Percentiles rank a stretch among this genome's conserved stretches.
Conservation (phyloP, 345 rosid genomes). For the Euphorbia pulcherrima region DNA sequence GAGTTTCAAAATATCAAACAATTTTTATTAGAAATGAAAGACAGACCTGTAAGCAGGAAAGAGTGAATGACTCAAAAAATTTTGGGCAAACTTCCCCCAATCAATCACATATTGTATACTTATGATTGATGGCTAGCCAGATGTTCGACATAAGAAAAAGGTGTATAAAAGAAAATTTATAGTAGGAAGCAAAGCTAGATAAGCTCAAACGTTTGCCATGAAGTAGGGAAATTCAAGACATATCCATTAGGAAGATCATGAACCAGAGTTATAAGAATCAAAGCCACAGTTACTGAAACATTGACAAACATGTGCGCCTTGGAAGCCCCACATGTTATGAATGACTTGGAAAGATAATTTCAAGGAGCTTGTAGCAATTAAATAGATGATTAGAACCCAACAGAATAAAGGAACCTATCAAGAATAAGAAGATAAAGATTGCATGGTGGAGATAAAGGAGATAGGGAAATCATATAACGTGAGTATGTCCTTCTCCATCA, state of each 20-base stretch:
- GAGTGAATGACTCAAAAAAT: not conserved
- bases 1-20: not conserved
- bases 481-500: not conserved
- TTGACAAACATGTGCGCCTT: not conserved
- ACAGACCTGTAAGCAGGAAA: not conserved
- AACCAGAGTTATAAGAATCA: not conserved
- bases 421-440: not conserved
- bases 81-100: not conserved
- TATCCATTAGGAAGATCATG: not conserved
- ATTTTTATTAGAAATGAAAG: not conserved
- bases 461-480: not conserved
- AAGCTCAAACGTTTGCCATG: not conserved
- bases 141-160: not conserved
- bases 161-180: not conserved
- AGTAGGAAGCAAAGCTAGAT: not conserved
- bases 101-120: too few relatives aligned
- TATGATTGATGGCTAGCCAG: not conserved
- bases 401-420: not conserved
- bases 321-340: not conserved
- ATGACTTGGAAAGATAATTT: not conserved
- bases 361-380: not conserved
- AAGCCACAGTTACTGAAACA: not conserved
- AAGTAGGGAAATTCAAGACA: not conserved
- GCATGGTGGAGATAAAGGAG: not conserved
- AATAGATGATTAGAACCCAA: not conserved